Percentiles rank a stretch among this genome's conserved stretches.
Evolutionary conservation across 2,329 filamentous ascomycete genomes (phyloP).

Genomic region (Sordariomycetes sp.): DNA sequence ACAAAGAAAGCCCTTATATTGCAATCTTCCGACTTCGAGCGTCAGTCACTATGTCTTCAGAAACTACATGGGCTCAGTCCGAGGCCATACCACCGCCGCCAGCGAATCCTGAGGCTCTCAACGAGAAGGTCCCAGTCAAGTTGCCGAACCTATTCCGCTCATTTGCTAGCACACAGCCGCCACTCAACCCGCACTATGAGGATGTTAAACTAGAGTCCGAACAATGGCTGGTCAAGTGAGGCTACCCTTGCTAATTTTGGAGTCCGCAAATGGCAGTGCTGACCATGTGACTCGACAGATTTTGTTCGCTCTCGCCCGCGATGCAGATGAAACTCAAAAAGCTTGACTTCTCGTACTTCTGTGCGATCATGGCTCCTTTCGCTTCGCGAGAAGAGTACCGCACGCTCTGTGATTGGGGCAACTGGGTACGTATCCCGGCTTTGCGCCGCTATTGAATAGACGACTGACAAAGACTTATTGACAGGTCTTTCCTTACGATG

Average conservation of each 20-base stretch:
- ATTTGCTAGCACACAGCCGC: background rate
- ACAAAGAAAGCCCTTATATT: too few species aligned
- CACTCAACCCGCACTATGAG: background rate
- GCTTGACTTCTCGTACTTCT: constrained; percentile 13
- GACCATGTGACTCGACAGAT: too few species aligned
- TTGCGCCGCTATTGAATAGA: background rate
- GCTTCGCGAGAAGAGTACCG: constrained; percentile 8
- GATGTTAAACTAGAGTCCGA: background rate
- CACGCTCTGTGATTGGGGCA: constrained; percentile 13
- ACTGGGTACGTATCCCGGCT: constrained; percentile 10
- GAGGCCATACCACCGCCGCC: background rate
- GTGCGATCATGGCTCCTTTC: constrained; percentile 10
- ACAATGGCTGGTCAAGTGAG: background rate
- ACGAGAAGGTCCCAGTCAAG: background rate
- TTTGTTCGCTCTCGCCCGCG: constrained; percentile 7
- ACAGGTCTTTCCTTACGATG: constrained; percentile 12
- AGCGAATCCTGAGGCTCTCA: background rate
- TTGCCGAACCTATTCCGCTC: background rate
- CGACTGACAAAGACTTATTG: background rate
- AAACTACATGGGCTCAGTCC: too few species aligned
- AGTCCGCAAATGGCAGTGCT: background rate
- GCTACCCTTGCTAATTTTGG: too few species aligned
- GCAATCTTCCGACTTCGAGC: too few species aligned
- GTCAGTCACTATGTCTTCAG: too few species aligned
- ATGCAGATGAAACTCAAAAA: constrained; percentile 8